These are phyloP conservation scores for Incumbomyces delicatus DNA, from an alignment of 2,329 filamentous ascomycete genomes.

Conservation along the genomic window DNA sequence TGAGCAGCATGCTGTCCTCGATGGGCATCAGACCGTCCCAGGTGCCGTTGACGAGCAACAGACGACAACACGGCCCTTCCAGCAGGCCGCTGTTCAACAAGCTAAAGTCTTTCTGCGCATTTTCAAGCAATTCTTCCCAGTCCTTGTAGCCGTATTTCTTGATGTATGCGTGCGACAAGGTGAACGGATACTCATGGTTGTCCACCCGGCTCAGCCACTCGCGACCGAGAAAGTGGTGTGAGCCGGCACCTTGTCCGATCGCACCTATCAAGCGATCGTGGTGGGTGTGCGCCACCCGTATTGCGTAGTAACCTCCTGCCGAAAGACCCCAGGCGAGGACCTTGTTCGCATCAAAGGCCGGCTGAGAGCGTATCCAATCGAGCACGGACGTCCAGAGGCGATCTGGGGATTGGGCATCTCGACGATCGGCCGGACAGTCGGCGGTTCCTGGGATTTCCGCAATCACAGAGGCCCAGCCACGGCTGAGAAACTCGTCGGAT, in stretches of 20 bases:
- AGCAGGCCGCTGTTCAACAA: conserved; percentile 51
- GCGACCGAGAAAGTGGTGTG: conserved; percentile 50
- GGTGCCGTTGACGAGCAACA: conserved; percentile 55
- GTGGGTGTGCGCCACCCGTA: conserved; percentile 60
- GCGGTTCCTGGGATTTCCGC: conserved; percentile 58
- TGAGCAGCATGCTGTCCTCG: conserved; percentile 50
- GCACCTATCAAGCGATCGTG: conserved; percentile 41
- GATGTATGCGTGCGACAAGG: conserved; percentile 45
- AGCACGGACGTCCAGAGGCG: conserved; percentile 54
- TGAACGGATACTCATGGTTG: conserved; percentile 58
- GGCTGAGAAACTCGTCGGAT: conserved; percentile 50
- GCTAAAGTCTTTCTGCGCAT: conserved; percentile 52
- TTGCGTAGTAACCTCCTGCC: conserved; percentile 58
- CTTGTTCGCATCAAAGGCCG: conserved; percentile 46
- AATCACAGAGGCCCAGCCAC: conserved; percentile 55
- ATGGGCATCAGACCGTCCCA: conserved; percentile 58
- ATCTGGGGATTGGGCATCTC: conserved; percentile 50
- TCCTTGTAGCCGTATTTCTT: conserved; percentile 53
- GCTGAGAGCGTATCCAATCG: conserved; percentile 46
- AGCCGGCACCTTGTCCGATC: conserved; percentile 55
- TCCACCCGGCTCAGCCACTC: conserved; percentile 54
- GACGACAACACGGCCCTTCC: conserved; percentile 44
- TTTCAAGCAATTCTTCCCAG: conserved; percentile 46
- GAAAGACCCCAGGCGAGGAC: conserved; percentile 57
- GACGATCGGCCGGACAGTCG: conserved; percentile 55